Base-by-base conservation (phyloP, 306 rosid genomes). In the Quercus agrifolia region DNA sequence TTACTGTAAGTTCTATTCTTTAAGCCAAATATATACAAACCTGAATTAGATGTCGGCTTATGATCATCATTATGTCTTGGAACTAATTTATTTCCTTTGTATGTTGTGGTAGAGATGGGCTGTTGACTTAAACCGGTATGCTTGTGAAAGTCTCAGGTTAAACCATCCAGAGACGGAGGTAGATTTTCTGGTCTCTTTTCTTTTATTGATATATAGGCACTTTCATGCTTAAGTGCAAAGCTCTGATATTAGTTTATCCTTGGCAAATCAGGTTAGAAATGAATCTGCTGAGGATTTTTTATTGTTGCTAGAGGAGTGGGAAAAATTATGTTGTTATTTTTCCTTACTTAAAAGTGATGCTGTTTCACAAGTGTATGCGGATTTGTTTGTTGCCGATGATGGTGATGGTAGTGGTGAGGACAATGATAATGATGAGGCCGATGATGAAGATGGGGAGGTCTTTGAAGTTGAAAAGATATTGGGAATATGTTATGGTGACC, bases 121-220 rank as follows among this genome's bases (percentile, higher is more conserved):
- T 1, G 93, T 94, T 55, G 98, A 94, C 74, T 4, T 87, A 38
- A 92, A 92, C 28, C 23, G 67, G 38, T 19, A 86, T 80, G 98
- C 98, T 6, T 89, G 93, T 69, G 64, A 86, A 28, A 83, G 92
- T 79, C 85, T 94, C 4, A 87, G 83, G 74, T 61, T 86, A 19
- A 94, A 94, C 71, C 98, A 94, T 59, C 92, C 89, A 12, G 92
- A 91, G 59, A 88, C 98, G 0, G 83, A 94, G 92, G 98, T 94
- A 78, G 2, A 27, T 61, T 19, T 35, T 64, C 13, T 8, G 30
- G 6, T 71, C 6, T 4, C 19, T 58, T 76, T 11, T 30, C 52
- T 76, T 44, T 4, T 27, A 18, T 57, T 41, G 25, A 5, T 83
- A 1, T 27, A 17, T 5, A 19, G 56, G 0, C 8, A 25, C 6